Evolutionary conservation across 257 asterid genomes (phyloP), one percentile per base, ranked within the genome.

Genomic region (Verbena officinalis): DNA sequence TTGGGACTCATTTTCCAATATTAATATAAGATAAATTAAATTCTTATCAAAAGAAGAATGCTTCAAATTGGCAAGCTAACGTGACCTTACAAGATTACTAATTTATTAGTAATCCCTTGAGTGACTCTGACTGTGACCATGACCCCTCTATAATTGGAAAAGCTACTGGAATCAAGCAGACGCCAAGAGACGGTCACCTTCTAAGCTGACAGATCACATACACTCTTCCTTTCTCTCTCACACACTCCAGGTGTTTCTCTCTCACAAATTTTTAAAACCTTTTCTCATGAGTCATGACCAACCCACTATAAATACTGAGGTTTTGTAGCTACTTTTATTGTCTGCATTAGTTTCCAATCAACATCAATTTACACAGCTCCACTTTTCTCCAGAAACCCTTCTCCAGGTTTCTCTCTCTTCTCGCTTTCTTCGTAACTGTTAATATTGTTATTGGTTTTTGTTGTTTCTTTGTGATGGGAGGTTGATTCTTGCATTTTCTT

Each of bases 341-440:
- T 24, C 19, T 11, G 13, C 36, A 11, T 13, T 23, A 52, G 9
- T 17, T 20, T 48, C 30, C 30, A 48, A 3, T 48, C 22, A 48
- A 17, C 27, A 7, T 30, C n/a, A 34, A 34, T 14, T 23, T 16
- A 12, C 23, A 24, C 10, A 13, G 6, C 20, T 53, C 14, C 52
- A n/a, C 5, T 23, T 39, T 46, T 69, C 68, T 69, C 75, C 31
- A 24, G 67, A 59, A 68, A 15, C 67, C 36, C 43, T 43, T 40
- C 23, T 15, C 74, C 38, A 23, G 55, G 16, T 59, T 16, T 23
- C 34, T 27, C 68, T 69, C 55, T 24, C 38, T 24, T 30, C 23
- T 17, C 27, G 39, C 62, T 52, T 15, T 65, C 14, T 52, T 10
- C 13, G 21, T 22, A 0, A 1, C 23, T 24, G 3, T 36, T 36